Percentiles rank a stretch among this genome's conserved stretches.
Conservation (phyloP, 768 basidiomycete genomes). For the Russula dissimulans region DNA sequence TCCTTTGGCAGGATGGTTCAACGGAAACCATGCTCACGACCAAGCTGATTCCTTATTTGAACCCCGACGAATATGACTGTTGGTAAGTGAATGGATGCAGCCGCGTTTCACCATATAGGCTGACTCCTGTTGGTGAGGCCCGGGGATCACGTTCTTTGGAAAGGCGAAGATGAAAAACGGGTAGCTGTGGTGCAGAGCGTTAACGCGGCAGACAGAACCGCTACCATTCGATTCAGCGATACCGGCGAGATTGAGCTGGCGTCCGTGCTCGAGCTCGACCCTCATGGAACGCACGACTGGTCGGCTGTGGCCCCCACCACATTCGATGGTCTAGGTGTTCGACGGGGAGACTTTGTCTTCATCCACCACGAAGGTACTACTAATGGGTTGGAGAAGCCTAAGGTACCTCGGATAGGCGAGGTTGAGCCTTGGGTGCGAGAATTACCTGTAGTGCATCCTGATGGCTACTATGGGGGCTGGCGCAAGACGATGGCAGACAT, state of each 20-base stretch:
- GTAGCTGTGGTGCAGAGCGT: slow-evolving; percentile 74
- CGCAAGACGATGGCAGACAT: slow-evolving; percentile 62
- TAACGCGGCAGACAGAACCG: slow-evolving; percentile 61
- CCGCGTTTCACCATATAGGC: not conserved
- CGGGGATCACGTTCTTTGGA: slow-evolving; percentile 84
- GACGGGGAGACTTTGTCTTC: slow-evolving; percentile 78
- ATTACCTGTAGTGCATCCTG: slow-evolving; percentile 33
- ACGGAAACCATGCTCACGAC: slow-evolving; percentile 51
- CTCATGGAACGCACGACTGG: slow-evolving; percentile 59
- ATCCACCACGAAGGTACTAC: slow-evolving; percentile 59
- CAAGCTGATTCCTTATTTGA: slow-evolving; percentile 70
- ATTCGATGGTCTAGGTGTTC: slow-evolving; percentile 65
- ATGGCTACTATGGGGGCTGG: slow-evolving; percentile 57
- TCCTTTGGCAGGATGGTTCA: slow-evolving; percentile 86
- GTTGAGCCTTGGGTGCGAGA: slow-evolving; percentile 74
- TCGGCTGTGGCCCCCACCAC: slow-evolving; percentile 33
- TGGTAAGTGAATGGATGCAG: slow-evolving; percentile 42
- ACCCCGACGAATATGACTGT: slow-evolving; percentile 87
- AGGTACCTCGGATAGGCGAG: slow-evolving; percentile 80
- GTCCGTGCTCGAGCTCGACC: slow-evolving; percentile 82
- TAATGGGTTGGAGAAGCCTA: slow-evolving; percentile 61
- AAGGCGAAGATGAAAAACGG: slow-evolving; percentile 56
- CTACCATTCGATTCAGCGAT: slow-evolving; percentile 51
- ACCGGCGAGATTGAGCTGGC: slow-evolving; percentile 51
- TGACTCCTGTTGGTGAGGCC: slow-evolving; percentile 46